Base-by-base conservation (phyloP, 1,284 basidiomycete species). In the Sphagnurus paluster region DNA sequence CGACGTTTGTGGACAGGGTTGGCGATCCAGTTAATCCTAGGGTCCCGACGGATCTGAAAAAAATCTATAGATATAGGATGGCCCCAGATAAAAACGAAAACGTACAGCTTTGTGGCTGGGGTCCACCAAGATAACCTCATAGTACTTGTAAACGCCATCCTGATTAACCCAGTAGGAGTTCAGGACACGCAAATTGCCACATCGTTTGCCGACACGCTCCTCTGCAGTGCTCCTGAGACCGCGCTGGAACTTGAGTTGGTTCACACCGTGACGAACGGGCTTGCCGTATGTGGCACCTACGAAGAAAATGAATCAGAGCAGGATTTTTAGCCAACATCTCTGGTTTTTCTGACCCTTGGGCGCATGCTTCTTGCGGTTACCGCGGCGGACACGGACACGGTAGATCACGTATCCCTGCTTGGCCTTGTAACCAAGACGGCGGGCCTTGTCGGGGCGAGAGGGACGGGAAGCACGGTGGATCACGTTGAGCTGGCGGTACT, bases 111-210 rank as follows among this genome's bases (percentile, higher is more conserved):
- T 94, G 77, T 94, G 91, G 64, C 70, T 84, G 50, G 92, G 93
- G 66, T 99, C 96, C 50, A 99, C 94, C 58, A 96, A 84, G 68
- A 99, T 99, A 62, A 99, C 93, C 71, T 99, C 96, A 76, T 87
- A 99, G 80, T 97, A 99, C 72, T 98, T 98, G 87, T 98, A 98
- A 33, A 98, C 92, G 76, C 95, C 95, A 69, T 98, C 95, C 76
- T 98, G 93, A 79, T 98, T 98, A 68, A 99, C 77, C 96, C 96
- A 98, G 85, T 99, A 99, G 49, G 95, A 98, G 82, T 98, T 95
- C 62, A 95, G 71, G 50, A 99, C 95, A 52, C 96, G 86, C 63
- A 99, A 75, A 75, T 98, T 98, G 48, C 93, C 93, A 69, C 96
- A 99, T 63, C 96, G 86, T 65, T 85, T 87, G 53, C 94, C 97